Conservation (phyloP, 1,284 basidiomycete genomes). For the Amylostereum areolatum region DNA sequence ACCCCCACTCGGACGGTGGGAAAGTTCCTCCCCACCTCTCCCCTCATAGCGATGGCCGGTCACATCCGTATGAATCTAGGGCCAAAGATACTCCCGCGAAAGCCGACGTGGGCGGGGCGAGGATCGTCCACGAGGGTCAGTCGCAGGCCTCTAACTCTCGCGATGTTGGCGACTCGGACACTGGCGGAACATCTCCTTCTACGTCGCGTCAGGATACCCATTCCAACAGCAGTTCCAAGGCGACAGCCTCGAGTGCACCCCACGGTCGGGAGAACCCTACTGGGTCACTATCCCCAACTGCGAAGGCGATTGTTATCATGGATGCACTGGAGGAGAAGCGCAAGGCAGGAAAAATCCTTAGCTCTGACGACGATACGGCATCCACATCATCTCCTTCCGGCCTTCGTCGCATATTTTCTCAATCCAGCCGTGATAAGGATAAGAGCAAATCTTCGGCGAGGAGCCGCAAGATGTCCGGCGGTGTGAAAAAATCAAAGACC, state of each 20-base stretch:
- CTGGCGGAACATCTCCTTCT: no score
- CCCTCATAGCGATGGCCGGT: background rate
- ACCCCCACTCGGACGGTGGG: background rate
- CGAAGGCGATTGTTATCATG: conserved; percentile 55
- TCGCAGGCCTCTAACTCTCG: no score
- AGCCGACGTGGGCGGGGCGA: no score
- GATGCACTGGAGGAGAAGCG: conserved; percentile 49
- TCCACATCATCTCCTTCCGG: conserved; percentile 10
- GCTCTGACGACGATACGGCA: background rate
- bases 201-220: no score
- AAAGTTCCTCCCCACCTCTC: no score
- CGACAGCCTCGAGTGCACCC: conserved; percentile 5
- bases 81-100: no score
- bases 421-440: conserved; percentile 16
- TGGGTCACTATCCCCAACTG: conserved; percentile 34
- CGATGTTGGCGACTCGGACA: no score
- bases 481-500: conserved; percentile 11
- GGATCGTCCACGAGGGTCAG: no score
- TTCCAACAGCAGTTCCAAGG: conserved; percentile 3
- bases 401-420: conserved; percentile 33
- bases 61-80: background rate
- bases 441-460: conserved; percentile 7
- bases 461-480: conserved; percentile 5
- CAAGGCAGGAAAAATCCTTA: conserved; percentile 17
- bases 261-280: conserved; percentile 11